Conservation (phyloP, 768 basidiomycete species). For the Phylloporus arenicola region DNA sequence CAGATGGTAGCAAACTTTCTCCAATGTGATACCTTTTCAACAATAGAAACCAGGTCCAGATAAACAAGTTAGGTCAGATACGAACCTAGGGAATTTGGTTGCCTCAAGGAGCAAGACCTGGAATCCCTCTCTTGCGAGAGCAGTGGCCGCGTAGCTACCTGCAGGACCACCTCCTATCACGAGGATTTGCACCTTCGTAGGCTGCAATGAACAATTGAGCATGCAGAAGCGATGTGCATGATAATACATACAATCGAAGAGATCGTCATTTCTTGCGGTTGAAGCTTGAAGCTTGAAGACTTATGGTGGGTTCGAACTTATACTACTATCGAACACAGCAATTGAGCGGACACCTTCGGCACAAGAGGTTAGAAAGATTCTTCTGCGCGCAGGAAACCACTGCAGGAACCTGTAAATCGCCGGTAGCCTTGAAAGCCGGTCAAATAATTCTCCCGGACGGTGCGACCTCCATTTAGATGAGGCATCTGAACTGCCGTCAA, state of each 20-base stretch:
- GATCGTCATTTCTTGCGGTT: not conserved
- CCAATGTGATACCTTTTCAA: slow-evolving; percentile 14
- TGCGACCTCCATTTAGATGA: not conserved
- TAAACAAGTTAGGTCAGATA: not conserved
- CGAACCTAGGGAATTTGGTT: slow-evolving; percentile 8
- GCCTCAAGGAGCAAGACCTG: slow-evolving; percentile 9
- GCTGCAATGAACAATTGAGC: not conserved
- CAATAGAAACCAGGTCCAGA: not conserved
- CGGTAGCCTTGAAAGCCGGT: not conserved
- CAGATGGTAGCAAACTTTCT: slow-evolving; percentile 10
- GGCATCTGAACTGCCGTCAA: not conserved
- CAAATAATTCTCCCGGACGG: not conserved
- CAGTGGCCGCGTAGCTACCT: slow-evolving; percentile 7
- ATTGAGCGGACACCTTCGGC: not conserved
- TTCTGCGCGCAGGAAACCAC: not conserved
- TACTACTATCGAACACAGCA: not conserved
- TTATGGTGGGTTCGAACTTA: not conserved
- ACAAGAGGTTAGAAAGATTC: not conserved
- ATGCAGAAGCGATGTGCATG: not conserved
- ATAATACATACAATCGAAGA: not conserved
- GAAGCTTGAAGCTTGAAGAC: not conserved
- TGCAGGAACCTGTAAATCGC: not conserved
- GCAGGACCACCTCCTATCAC: slow-evolving; percentile 12
- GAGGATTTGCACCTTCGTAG: slow-evolving; percentile 4
- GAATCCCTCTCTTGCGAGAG: slow-evolving; percentile 11